Percentiles rank a stretch among this genome's conserved stretches.
These are phyloP conservation scores for Geotrichum klebahnii DNA, from an alignment of 1,139 yeast genomes.

Conservation along the genomic window DNA sequence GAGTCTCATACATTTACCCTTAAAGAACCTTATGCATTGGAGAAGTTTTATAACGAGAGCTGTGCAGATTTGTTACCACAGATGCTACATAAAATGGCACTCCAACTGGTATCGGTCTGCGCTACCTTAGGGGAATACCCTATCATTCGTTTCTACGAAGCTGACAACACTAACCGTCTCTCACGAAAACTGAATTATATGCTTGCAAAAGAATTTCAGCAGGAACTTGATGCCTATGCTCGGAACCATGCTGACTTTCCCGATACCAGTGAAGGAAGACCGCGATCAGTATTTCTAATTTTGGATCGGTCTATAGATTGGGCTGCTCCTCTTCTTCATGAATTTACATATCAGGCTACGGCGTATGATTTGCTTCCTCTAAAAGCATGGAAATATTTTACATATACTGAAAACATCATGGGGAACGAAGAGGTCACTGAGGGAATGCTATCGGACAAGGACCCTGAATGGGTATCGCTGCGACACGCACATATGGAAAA, in stretches of 20 bases:
- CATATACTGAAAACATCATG: slow-evolving; percentile 58
- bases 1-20: slow-evolving; percentile 49
- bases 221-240: slow-evolving; percentile 69
- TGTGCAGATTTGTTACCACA: slow-evolving; percentile 60
- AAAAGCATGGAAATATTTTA: slow-evolving; percentile 48
- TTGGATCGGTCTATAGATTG: slow-evolving; percentile 82
- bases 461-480: slow-evolving; percentile 68
- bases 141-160: slow-evolving; percentile 56
- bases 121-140: slow-evolving; percentile 86
- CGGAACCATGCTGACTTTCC: slow-evolving; percentile 62
- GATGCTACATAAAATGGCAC: slow-evolving; percentile 58
- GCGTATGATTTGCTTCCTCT: slow-evolving; percentile 65
- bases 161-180: slow-evolving; percentile 45
- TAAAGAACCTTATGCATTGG: slow-evolving; percentile 52
- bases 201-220: slow-evolving; percentile 70
- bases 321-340: slow-evolving; percentile 81
- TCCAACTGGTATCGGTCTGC: slow-evolving; percentile 64
- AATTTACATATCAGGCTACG: slow-evolving; percentile 92
- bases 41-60: slow-evolving; percentile 64
- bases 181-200: slow-evolving; percentile 67
- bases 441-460: slow-evolving; percentile 55
- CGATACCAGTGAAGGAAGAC: slow-evolving; percentile 43
- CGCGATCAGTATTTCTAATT: slow-evolving; percentile 69
- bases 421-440: slow-evolving; percentile 47
- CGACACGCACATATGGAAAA: slow-evolving; percentile 77